Evolutionary conservation across 2,329 filamentous ascomycete species (phyloP).

Genomic region (Colletotrichum shisoi): DNA sequence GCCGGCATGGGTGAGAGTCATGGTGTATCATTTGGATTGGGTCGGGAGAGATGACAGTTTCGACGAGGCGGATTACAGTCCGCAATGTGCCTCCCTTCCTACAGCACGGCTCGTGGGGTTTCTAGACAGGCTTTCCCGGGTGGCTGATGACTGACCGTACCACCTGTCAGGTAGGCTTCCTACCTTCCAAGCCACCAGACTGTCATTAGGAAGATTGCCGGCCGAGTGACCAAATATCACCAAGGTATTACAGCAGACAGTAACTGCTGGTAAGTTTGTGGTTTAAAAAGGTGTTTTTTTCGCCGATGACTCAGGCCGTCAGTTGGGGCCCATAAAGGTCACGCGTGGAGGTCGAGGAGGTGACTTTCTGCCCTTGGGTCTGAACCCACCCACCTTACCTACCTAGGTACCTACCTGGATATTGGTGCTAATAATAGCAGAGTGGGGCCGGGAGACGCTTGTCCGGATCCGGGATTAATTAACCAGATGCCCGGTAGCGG

Average conservation of each 20-base stretch:
- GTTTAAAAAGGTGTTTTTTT: too few species aligned
- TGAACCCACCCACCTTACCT: too few species aligned
- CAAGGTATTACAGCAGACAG: too few species aligned
- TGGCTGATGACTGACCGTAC: background rate
- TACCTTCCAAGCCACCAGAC: constrained; percentile 8
- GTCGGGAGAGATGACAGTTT: constrained; percentile 3
- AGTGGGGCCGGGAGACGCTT: background rate
- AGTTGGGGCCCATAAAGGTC: too few species aligned
- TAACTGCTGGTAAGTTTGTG: too few species aligned
- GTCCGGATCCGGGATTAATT: constrained; percentile 13
- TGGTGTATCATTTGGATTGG: constrained; percentile 22
- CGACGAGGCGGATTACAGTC: background rate
- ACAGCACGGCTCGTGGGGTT: background rate
- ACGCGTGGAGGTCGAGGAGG: background rate
- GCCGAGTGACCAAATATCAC: constrained; percentile 2
- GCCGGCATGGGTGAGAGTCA: constrained; percentile 27
- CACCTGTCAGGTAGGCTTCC: background rate
- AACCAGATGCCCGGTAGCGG: too few species aligned
- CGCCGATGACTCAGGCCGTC: too few species aligned
- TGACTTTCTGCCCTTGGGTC: constrained; percentile 9
- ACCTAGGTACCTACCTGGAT: too few species aligned
- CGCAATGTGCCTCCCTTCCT: background rate
- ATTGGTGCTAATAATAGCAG: constrained; percentile 30
- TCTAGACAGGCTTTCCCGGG: background rate
- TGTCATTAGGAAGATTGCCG: constrained; percentile 2